Percentiles rank a stretch among this genome's conserved stretches.
Evolutionary conservation across 163 green algal species (phyloP).

Genomic region (Dunaliella salina): DNA sequence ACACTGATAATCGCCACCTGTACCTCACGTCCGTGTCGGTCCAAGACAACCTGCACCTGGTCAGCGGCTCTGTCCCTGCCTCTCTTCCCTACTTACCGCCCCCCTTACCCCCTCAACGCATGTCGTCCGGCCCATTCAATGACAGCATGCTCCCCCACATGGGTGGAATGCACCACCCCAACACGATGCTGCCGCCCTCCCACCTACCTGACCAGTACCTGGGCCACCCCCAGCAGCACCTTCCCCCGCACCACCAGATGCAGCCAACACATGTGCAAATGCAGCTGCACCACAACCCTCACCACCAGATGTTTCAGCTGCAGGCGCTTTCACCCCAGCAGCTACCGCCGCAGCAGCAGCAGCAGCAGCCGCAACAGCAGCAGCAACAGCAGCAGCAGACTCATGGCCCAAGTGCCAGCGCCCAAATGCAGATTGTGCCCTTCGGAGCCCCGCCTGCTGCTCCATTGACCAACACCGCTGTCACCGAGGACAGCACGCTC

Average conservation of each 20-base stretch:
- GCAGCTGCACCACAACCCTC: background rate
- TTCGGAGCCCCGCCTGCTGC: background rate
- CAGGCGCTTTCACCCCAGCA: background rate
- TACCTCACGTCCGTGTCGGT: background rate
- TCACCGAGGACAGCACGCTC: background rate
- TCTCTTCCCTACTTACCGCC: background rate
- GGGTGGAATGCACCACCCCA: no score
- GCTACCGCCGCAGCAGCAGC: background rate
- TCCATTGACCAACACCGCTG: background rate
- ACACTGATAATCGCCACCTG: constrained; percentile 15
- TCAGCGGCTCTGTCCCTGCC: background rate
- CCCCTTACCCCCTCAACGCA: background rate
- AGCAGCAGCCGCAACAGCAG: background rate
- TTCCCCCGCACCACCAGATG: background rate
- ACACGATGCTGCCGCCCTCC: background rate
- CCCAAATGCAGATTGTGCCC: background rate
- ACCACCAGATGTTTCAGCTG: background rate
- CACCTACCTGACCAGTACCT: background rate
- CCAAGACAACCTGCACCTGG: background rate
- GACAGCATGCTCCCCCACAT: background rate
- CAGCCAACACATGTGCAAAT: background rate
- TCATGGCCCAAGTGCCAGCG: background rate
- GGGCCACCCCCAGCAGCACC: background rate
- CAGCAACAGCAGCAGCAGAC: background rate
- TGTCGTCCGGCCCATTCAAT: background rate